Evolutionary conservation across 495 filamentous ascomycete species (phyloP), one percentile per base, ranked within the genome.

Genomic region (Glonium stellatum): DNA sequence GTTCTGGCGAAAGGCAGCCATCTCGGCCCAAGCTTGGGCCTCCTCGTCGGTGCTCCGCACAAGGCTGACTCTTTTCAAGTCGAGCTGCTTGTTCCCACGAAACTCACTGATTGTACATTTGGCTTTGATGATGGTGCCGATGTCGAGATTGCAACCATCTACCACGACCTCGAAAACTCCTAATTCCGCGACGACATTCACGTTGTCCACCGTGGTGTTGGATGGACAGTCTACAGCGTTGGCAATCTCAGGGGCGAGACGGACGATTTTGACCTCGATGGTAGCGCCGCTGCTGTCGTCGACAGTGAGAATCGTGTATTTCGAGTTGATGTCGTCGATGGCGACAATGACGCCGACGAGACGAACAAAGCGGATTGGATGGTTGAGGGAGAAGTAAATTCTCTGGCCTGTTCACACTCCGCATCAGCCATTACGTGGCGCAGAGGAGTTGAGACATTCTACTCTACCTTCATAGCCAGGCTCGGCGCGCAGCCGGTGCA

Each of bases 201-300:
- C 39, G 21, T 71, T 66, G 0, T 57, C 34, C 1, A 75, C 57
- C n/a, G 61, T 57, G 0, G 73, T 66, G 41, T 74, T 69, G 11
- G 60, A 66, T 11, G 66, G 56, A 47, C 61, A 48, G n/a, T 68
- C 61, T 6, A 62, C 60, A 0, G 61, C 51, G 52, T 65, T 70
- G 46, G 57, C 56, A 10, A 62, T 54, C 19, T 67, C 57, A n/a
- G 57, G 59, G 2, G 55, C 54, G 0, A 66, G 52, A 4, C 58
- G 54, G 1, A 57, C 53, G 48, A 75, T 73, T 64, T 75, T 74
- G 12, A 84, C 68, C 50, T 95, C 87, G 35, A 97, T 80, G 1
- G 80, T 87, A 4, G 78, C 73, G 10, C 92, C 95, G 67, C 87
- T 92, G 70, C 88, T 86, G 72, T 98, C 93, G 62, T 97, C 93